Evolutionary conservation across 1,139 yeast genomes (phyloP).

Genomic region (Sugiyamaella japonica): DNA sequence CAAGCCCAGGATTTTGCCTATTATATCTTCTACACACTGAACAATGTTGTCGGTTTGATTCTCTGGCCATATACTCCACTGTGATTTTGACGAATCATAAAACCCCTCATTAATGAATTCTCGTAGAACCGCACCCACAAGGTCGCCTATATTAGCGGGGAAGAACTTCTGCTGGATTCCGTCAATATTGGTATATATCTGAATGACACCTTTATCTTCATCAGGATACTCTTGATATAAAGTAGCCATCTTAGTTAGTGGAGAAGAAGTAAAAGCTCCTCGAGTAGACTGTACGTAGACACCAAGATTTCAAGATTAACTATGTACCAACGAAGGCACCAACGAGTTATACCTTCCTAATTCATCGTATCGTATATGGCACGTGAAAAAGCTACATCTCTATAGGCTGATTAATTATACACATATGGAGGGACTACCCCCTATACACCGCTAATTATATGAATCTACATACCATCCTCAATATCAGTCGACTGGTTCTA

Average conservation of each 20-base stretch:
- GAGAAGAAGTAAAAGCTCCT: neutral
- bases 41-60: neutral
- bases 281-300: neutral
- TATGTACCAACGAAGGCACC: neutral
- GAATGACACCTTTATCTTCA: constrained; percentile 17
- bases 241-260: neutral
- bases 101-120: constrained; percentile 5
- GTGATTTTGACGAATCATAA: constrained; percentile 3
- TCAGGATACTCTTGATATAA: constrained; percentile 15
- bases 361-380: neutral
- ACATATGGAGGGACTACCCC: neutral
- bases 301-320: neutral
- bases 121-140: constrained; percentile 9
- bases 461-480: neutral
- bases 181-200: constrained; percentile 15
- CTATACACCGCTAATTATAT: neutral
- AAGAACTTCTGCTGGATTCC: constrained; percentile 15
- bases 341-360: constrained; percentile 4
- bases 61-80: constrained; percentile 17
- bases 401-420: constrained; percentile 13
- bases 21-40: constrained; percentile 8
- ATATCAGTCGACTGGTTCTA: neutral
- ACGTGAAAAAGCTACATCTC: constrained; percentile 5
- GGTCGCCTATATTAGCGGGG: constrained; percentile 7
- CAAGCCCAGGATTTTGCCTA: constrained; percentile 8